Evolutionary conservation across 495 filamentous ascomycete genomes (phyloP), one percentile per base, ranked within the genome.

Genomic region (Penicillium subrubescens): DNA sequence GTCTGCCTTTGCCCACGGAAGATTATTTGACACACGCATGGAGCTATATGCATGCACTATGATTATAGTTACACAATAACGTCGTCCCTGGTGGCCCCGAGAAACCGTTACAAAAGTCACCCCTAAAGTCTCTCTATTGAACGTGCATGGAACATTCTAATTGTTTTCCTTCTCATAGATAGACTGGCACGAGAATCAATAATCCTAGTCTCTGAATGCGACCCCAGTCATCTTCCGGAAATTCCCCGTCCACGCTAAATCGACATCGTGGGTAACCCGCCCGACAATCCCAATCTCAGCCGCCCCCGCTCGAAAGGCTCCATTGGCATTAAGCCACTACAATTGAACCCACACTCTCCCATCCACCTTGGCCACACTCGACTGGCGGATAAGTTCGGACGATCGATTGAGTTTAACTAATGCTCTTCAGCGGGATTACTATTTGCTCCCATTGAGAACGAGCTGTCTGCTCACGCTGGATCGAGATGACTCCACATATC

Each of bases 251-350:
- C 25, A 29, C 62, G 19, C 50, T 65, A 59, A 33, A 54, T 31
- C 25, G 48, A 44, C 41, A 8, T 33, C 57, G n/a, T 41, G 27
- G 43, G 41, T 15, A 35, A 25, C 48, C 27, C 5, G 34, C 52
- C 17, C 37, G 62, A 55, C 62, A 55, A 65, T 65, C 62, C 48
- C 39, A 60, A 65, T 65, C 48, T 65, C 51, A 55, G 35, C 29
- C 27, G 19, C 34, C 60, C 21, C 46, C 23, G 10, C 31, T n/a
- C 21, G 4, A 46, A 58, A 43, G 19, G 55, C 37, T 44, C 23
- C 37, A 34, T 58, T 33, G 31, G 31, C 31, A 33, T 33, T 35
- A 10, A 7, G 8, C 37, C 15, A 23, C 54, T 27, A 27, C 21
- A 25, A n/a, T n/a, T n/a, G n/a, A n/a, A 48, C 43, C 43, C 43